These are phyloP conservation scores for Aspergillus aculeatinus DNA, from an alignment of 2,329 filamentous ascomycete species.

Conservation along the genomic window DNA sequence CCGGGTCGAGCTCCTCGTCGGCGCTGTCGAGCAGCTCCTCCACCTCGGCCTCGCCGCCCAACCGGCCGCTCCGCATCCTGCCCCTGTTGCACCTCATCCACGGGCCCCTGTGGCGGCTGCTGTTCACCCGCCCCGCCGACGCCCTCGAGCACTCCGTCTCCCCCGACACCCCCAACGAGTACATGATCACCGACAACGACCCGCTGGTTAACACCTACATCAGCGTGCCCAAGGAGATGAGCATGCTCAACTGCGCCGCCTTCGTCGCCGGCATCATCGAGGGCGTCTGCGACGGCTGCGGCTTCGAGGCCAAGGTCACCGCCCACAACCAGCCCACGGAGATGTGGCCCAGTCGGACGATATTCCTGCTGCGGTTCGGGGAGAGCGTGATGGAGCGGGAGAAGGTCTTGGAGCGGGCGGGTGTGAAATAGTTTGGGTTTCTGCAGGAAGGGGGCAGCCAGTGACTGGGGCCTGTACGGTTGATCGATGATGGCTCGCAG, in stretches of 20 bases:
- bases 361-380: constrained; percentile 91
- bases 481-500: too few species aligned
- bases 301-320: constrained; percentile 83
- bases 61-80: constrained; percentile 82
- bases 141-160: constrained; percentile 85
- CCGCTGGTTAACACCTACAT: constrained; percentile 94
- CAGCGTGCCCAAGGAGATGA: constrained; percentile 91
- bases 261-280: constrained; percentile 95
- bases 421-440: constrained; percentile 40
- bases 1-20: constrained; percentile 77
- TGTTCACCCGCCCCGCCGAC: constrained; percentile 88
- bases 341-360: constrained; percentile 95
- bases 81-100: constrained; percentile 93
- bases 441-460: too few species aligned
- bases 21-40: constrained; percentile 69
- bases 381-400: constrained; percentile 90
- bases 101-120: constrained; percentile 84
- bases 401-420: constrained; percentile 68
- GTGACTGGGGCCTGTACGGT: too few species aligned
- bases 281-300: constrained; percentile 90
- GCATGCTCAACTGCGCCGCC: constrained; percentile 91
- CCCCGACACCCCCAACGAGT: constrained; percentile 83
- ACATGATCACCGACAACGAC: constrained; percentile 99
- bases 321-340: constrained; percentile 75
- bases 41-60: constrained; percentile 67